Conservation (phyloP, 768 basidiomycete genomes). For the Scleroderma bovista region DNA sequence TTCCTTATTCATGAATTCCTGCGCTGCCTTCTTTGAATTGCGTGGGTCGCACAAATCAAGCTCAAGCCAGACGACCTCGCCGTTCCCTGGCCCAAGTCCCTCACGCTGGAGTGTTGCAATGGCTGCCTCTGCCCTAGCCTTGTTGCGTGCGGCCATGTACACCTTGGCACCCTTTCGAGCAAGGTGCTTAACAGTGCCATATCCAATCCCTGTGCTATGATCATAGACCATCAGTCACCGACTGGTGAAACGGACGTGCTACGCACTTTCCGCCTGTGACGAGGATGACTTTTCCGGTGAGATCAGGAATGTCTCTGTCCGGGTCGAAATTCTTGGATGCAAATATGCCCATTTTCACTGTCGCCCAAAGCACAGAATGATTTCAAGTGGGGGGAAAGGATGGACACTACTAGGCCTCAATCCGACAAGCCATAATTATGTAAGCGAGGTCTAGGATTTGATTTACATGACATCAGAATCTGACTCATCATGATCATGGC, state of each 20-base stretch:
- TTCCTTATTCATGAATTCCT: too few relatives aligned
- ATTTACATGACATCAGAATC: too few relatives aligned
- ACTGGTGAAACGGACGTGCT: not conserved
- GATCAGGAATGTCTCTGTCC: slow-evolving; percentile 36
- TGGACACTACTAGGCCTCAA: too few relatives aligned
- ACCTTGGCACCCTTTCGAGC: slow-evolving; percentile 52
- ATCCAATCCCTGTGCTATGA: slow-evolving; percentile 30
- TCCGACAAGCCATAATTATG: too few relatives aligned
- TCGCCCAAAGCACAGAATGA: too few relatives aligned
- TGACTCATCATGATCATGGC: too few relatives aligned
- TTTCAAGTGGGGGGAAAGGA: too few relatives aligned
- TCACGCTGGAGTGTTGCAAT: slow-evolving; percentile 41
- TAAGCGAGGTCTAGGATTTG: too few relatives aligned
- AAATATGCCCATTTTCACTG: slow-evolving; percentile 23
- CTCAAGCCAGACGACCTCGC: slow-evolving; percentile 43
- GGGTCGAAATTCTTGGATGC: slow-evolving; percentile 29
- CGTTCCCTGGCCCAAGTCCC: slow-evolving; percentile 39
- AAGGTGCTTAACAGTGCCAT: slow-evolving; percentile 47
- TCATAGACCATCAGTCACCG: not conserved
- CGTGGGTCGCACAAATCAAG: not conserved
- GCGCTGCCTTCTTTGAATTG: too few relatives aligned
- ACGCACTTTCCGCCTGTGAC: slow-evolving; percentile 55
- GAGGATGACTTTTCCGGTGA: slow-evolving; percentile 46
- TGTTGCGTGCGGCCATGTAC: slow-evolving; percentile 51
- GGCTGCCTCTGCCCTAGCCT: slow-evolving; percentile 40